These are phyloP conservation scores for Penicillium cinerascens DNA, from an alignment of 495 filamentous ascomycete genomes.

Conservation along the genomic window DNA sequence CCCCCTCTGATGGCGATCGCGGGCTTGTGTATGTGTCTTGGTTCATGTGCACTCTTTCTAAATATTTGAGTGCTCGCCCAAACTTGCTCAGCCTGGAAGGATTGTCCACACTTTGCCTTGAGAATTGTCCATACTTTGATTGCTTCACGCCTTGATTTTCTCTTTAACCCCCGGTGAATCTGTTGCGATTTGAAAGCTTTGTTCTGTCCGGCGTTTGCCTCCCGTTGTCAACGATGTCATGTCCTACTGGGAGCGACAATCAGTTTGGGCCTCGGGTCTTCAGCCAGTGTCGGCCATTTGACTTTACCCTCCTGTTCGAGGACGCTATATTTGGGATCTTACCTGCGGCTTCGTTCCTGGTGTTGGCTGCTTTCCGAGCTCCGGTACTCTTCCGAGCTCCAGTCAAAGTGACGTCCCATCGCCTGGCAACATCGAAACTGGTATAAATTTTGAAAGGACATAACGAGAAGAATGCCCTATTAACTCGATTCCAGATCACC, in stretches of 20 bases:
- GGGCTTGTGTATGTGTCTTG: no score
- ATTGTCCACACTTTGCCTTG: no score
- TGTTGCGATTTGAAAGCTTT: no score
- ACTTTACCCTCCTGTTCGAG: constrained; percentile 24
- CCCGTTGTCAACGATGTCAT: neutral
- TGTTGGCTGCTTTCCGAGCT: constrained; percentile 21
- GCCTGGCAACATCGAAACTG: constrained; percentile 26
- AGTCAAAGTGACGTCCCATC: constrained; percentile 26
- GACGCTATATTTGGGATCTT: constrained; percentile 13
- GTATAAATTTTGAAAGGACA: constrained; percentile 7
- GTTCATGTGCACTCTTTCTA: no score
- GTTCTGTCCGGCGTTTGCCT: neutral
- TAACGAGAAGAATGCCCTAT: neutral
- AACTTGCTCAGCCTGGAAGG: no score
- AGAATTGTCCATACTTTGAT: no score
- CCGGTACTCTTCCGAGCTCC: constrained; percentile 17
- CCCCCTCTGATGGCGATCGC: no score
- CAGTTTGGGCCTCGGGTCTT: constrained; percentile 7
- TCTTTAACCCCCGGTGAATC: no score
- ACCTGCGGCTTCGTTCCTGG: constrained; percentile 24
- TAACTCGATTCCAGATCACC: neutral
- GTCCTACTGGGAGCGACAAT: constrained; percentile 5
- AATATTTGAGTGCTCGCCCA: no score
- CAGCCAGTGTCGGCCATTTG: constrained; percentile 9
- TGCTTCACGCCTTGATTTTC: no score